Evolutionary conservation across 176 grass and related monocot genomes (phyloP).

Genomic region (Raddia distichophylla): DNA sequence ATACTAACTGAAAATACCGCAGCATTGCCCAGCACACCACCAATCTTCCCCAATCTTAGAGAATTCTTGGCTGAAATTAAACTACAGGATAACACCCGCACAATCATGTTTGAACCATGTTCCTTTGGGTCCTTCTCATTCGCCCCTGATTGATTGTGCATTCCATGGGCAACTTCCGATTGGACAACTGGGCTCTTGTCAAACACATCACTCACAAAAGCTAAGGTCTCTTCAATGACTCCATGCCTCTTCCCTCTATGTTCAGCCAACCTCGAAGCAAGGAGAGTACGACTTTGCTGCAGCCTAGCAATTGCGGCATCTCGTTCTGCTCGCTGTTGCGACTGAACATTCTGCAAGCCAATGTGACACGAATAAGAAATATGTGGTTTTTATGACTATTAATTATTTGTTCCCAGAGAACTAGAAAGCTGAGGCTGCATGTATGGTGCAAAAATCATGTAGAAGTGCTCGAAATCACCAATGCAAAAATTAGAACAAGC

Average conservation of each 20-base stretch:
- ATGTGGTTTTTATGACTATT: background rate
- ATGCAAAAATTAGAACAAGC: background rate
- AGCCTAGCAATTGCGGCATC: slow-evolving; percentile 61
- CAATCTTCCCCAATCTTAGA: slow-evolving; percentile 34
- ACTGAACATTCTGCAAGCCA: slow-evolving; percentile 56
- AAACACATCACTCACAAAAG: slow-evolving; percentile 61
- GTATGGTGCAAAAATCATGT: background rate
- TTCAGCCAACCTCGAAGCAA: slow-evolving; percentile 70
- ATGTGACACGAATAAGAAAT: slow-evolving; percentile 18
- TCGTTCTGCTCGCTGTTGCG: slow-evolving; percentile 57
- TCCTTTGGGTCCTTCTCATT: slow-evolving; percentile 24
- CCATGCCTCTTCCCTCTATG: slow-evolving; percentile 62
- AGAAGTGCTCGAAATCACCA: background rate
- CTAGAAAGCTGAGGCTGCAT: background rate
- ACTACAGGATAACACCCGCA: slow-evolving; percentile 52
- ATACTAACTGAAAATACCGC: slow-evolving; percentile 61
- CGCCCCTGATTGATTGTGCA: slow-evolving; percentile 40
- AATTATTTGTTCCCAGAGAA: background rate
- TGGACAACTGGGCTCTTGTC: slow-evolving; percentile 40
- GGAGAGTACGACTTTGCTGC: slow-evolving; percentile 66
- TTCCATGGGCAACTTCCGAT: slow-evolving; percentile 31
- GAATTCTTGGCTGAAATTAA: slow-evolving; percentile 50
- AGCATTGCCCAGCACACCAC: slow-evolving; percentile 61
- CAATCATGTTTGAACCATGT: slow-evolving; percentile 43
- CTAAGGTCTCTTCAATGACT: slow-evolving; percentile 70